These are phyloP conservation scores for Murraya paniculata DNA, from an alignment of 345 rosid species.

Conservation along the genomic window DNA sequence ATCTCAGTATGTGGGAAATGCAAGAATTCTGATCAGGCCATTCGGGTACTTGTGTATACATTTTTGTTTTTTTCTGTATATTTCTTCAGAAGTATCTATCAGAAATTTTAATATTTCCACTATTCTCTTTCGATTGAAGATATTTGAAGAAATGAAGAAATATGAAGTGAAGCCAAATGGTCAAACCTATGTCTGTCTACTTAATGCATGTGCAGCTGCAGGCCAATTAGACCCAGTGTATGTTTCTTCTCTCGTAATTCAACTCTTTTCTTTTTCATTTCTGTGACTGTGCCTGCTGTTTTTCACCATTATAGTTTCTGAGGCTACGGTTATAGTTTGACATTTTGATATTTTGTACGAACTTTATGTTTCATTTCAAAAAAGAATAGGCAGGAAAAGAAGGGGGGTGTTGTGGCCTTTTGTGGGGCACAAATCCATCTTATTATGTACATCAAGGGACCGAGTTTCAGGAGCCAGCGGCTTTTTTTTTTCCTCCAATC, in stretches of 20 bases:
- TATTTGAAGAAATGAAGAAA: constrained; percentile 90
- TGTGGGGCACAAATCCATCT: background rate
- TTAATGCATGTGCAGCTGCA: constrained; percentile 85
- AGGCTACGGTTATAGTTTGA: background rate
- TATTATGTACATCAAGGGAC: background rate
- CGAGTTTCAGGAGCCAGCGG: background rate
- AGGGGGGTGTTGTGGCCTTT: rapidly evolving
- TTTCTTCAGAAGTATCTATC: background rate
- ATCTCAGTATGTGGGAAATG: constrained; percentile 89
- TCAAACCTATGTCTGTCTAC: constrained; percentile 80
- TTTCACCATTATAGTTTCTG: background rate
- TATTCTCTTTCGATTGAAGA: constrained; percentile 36
- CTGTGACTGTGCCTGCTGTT: constrained; percentile 5
- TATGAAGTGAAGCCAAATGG: constrained; percentile 89
- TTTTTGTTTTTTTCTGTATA: background rate
- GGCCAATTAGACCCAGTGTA: constrained; percentile 90
- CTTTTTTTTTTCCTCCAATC: background rate
- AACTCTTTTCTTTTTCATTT: background rate
- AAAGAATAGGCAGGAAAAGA: too few relatives aligned
- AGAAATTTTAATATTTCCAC: background rate
- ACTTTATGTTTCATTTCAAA: background rate
- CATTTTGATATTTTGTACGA: background rate
- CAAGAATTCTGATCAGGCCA: constrained; percentile 69
- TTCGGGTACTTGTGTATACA: constrained; percentile 39
- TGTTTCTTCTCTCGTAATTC: constrained; percentile 35